Percentiles rank a stretch among this genome's conserved stretches.
Evolutionary conservation across 306 rosid genomes (phyloP).

Genomic region (Trifolium fragiferum): DNA sequence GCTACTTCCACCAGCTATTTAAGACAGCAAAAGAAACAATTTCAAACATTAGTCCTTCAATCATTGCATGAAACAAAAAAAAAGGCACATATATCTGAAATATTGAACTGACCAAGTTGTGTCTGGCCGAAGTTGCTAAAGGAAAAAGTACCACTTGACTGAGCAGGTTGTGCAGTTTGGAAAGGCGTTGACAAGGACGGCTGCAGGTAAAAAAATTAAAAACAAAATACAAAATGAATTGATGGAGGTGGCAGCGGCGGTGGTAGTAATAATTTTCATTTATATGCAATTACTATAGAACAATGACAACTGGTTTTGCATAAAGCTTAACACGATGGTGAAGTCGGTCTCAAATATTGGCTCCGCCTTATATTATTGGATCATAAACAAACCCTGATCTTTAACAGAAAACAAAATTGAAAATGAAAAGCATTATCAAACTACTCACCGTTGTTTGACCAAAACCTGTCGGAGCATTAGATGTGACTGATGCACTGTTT

Average conservation of each 20-base stretch:
- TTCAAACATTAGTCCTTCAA: slow-evolving; percentile 28
- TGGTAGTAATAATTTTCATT: neutral
- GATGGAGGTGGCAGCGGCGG: neutral
- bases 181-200: slow-evolving; percentile 62
- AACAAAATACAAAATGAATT: neutral
- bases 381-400: slow-evolving; percentile 6
- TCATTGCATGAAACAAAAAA: slow-evolving; percentile 22
- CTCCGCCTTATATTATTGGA: slow-evolving; percentile 6
- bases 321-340: slow-evolving; percentile 5
- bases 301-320: slow-evolving; percentile 15
- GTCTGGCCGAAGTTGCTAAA: slow-evolving; percentile 65
- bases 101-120: slow-evolving; percentile 66
- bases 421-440: slow-evolving; percentile 31
- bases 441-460: slow-evolving; percentile 69
- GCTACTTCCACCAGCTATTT: slow-evolving; percentile 58
- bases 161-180: slow-evolving; percentile 62
- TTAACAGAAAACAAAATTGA: neutral
- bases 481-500: slow-evolving; percentile 56
- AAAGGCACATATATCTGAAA: neutral
- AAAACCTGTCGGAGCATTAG: slow-evolving; percentile 57
- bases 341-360: slow-evolving; percentile 18
- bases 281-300: slow-evolving; percentile 14
- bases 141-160: slow-evolving; percentile 51
- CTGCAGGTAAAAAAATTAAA: slow-evolving; percentile 46
- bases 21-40: slow-evolving; percentile 41